Percentiles rank a stretch among this genome's conserved stretches.
These are phyloP conservation scores for Clavispora phyllophila DNA, from an alignment of 805 yeast genomes.

Conservation along the genomic window DNA sequence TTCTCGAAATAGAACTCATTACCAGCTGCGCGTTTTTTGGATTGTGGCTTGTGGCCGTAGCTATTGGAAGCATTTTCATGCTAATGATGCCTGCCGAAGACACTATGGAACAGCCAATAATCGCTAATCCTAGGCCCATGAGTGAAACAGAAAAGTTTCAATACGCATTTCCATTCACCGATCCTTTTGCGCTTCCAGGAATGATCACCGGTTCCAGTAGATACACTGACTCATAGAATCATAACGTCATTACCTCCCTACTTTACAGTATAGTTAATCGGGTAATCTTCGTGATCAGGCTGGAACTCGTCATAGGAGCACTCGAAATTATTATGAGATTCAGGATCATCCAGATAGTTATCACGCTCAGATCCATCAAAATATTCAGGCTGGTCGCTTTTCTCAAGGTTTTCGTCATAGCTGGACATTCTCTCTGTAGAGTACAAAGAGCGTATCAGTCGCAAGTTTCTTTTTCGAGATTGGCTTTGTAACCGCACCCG, in stretches of 20 bases:
- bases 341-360: constrained; percentile 30
- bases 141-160: constrained; percentile 7
- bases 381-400: constrained; percentile 35
- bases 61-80: background rate
- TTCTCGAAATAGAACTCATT: constrained; percentile 1
- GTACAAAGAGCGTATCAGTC: background rate
- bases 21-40: constrained; percentile 2
- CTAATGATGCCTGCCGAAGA: background rate
- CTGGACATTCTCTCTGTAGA: constrained; percentile 11
- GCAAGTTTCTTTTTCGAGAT: background rate
- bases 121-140: background rate
- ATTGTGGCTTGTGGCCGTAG: constrained; percentile 1
- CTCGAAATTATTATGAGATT: constrained; percentile 28
- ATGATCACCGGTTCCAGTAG: background rate
- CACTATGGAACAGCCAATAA: background rate
- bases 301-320: constrained; percentile 32
- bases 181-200: constrained; percentile 3
- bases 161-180: constrained; percentile 9
- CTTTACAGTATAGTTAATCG: background rate
- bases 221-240: background rate
- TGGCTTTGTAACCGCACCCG: background rate
- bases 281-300: constrained; percentile 1
- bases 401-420: constrained; percentile 29
- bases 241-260: background rate
- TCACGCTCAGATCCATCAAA: constrained; percentile 29